These are phyloP conservation scores for Neofusicoccum umdonicola DNA, from an alignment of 2,329 filamentous ascomycete genomes.

Conservation along the genomic window DNA sequence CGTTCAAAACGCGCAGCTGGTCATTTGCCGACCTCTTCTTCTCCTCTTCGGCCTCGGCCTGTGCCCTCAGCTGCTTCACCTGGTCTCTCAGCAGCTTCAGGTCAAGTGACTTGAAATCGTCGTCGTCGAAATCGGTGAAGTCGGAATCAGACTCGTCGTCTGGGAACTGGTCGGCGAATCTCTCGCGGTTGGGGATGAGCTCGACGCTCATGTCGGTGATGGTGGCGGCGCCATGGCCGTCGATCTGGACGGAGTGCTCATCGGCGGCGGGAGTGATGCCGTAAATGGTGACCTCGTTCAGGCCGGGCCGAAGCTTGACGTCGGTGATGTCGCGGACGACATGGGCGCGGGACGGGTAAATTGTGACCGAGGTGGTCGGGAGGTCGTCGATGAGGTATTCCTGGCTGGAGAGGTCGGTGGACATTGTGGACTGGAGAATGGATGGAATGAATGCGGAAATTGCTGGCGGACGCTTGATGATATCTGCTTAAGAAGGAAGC, in stretches of 20 bases:
- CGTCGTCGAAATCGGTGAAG: conserved; percentile 29
- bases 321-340: conserved; percentile 59
- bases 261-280: conserved; percentile 55
- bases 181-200: conserved; percentile 54
- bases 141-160: conserved; percentile 34
- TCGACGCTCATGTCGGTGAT: conserved; percentile 64
- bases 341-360: conserved; percentile 62
- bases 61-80: conserved; percentile 22
- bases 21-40: conserved; percentile 24
- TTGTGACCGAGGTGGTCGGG: conserved; percentile 59
- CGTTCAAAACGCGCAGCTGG: conserved; percentile 32
- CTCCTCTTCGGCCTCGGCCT: conserved; percentile 25
- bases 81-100: conserved; percentile 33
- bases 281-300: conserved; percentile 57
- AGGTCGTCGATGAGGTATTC: conserved; percentile 50
- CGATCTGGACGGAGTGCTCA: conserved; percentile 59
- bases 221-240: conserved; percentile 56
- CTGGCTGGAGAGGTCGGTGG: conserved; percentile 17
- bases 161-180: conserved; percentile 56
- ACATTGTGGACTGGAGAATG: not conserved
- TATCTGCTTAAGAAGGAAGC: not conserved
- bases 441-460: not conserved
- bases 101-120: conserved; percentile 47
- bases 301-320: conserved; percentile 53
- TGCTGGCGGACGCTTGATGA: not conserved